Evolutionary conservation across 208 protist species (phyloP).

Genomic region (Trypanosoma avium): DNA sequence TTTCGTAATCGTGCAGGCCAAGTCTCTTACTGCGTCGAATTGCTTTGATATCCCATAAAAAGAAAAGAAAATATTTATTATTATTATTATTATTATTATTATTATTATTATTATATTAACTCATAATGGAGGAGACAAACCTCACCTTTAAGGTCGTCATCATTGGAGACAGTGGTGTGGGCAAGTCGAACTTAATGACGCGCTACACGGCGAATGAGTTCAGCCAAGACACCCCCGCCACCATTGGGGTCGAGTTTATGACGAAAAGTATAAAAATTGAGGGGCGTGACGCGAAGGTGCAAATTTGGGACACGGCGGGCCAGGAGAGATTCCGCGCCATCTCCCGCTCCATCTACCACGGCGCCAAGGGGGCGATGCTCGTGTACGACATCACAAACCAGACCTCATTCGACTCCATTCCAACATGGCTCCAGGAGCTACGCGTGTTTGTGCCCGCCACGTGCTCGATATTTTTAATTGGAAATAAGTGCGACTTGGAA

Average conservation of each 20-base stretch:
- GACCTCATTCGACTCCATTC: slow-evolving; percentile 96
- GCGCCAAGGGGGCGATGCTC: slow-evolving; percentile 98
- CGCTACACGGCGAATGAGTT: slow-evolving; percentile 90
- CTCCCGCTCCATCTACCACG: slow-evolving; percentile 96
- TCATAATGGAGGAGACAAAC: slow-evolving; percentile 87
- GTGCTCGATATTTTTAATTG: slow-evolving; percentile 98
- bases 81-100: slow-evolving; percentile 18
- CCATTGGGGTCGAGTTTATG: slow-evolving; percentile 95
- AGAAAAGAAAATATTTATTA: slow-evolving; percentile 6
- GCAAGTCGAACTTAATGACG: slow-evolving; percentile 90
- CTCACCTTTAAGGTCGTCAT: slow-evolving; percentile 95
- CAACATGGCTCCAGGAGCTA: slow-evolving; percentile 98
- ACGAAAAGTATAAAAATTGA: slow-evolving; percentile 92
- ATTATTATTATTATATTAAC: not conserved
- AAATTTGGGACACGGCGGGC: slow-evolving; percentile 99
- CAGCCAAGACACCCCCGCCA: slow-evolving; percentile 87
- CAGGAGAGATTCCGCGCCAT: slow-evolving; percentile 99
- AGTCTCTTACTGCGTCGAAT: too few relatives aligned
- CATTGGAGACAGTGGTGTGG: slow-evolving; percentile 90
- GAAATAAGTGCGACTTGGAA: slow-evolving; percentile 97
- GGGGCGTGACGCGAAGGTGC: slow-evolving; percentile 97
- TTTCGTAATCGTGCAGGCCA: too few relatives aligned
- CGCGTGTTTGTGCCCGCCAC: slow-evolving; percentile 95
- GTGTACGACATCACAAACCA: slow-evolving; percentile 99
- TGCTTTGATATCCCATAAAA: too few relatives aligned